A percentile compares a stretch with the other conserved stretches of the same genome.
Evolutionary conservation across 2,329 filamentous ascomycete species (phyloP).

Genomic region (Phialophora macrospora): DNA sequence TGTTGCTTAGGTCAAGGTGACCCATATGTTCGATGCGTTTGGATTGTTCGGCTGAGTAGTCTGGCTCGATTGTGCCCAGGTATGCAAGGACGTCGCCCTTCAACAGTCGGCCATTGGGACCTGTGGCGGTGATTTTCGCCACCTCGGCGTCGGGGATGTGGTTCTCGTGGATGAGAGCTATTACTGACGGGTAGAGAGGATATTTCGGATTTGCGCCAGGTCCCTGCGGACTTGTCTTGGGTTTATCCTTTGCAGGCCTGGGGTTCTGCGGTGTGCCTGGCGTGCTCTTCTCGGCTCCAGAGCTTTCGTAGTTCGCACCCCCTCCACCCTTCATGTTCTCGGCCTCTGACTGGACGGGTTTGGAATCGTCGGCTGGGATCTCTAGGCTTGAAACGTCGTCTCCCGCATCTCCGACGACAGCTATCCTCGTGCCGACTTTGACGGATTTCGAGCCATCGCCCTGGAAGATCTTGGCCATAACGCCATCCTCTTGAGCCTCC

Average conservation of each 20-base stretch:
- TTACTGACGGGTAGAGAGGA: slow-evolving; percentile 73
- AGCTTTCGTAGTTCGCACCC: slow-evolving; percentile 30
- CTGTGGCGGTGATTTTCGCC: slow-evolving; percentile 81
- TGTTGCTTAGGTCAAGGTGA: slow-evolving; percentile 92
- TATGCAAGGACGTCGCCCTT: slow-evolving; percentile 96
- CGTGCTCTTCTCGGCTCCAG: slow-evolving; percentile 39
- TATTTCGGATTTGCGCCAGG: slow-evolving; percentile 51
- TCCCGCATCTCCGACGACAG: slow-evolving; percentile 77
- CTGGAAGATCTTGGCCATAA: slow-evolving; percentile 78
- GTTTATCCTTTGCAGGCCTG: slow-evolving; percentile 33
- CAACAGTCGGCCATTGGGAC: slow-evolving; percentile 83
- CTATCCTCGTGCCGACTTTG: slow-evolving; percentile 79
- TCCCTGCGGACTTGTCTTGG: slow-evolving; percentile 34
- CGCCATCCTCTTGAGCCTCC: slow-evolving; percentile 86
- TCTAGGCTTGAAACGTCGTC: slow-evolving; percentile 77
- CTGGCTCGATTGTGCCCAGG: slow-evolving; percentile 74
- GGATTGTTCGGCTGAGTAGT: slow-evolving; percentile 73
- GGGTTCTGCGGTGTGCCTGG: slow-evolving; percentile 34
- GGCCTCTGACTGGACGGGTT: slow-evolving; percentile 34
- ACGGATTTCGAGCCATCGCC: slow-evolving; percentile 75
- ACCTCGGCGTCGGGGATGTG: slow-evolving; percentile 76
- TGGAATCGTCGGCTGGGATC: slow-evolving; percentile 70
- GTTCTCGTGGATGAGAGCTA: slow-evolving; percentile 78
- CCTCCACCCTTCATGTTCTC: slow-evolving; percentile 35
- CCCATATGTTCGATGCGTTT: slow-evolving; percentile 73